Base-by-base conservation (phyloP, 306 rosid species). In the Nissolia schottii region DNA sequence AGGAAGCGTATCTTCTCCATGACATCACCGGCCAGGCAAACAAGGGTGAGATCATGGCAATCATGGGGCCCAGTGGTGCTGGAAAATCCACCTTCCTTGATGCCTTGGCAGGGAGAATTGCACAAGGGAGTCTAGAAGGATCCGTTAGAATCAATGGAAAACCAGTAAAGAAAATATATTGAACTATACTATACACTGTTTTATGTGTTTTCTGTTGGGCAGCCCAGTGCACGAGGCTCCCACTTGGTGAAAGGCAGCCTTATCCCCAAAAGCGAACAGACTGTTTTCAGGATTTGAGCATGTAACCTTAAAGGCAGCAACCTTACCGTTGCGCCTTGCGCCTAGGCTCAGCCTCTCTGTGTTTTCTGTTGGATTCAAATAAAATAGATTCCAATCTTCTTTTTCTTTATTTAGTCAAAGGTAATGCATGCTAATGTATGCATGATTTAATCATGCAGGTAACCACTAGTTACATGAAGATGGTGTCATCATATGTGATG, bases 21-120 rank as follows among this genome's bases (percentile, higher is more conserved):
- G 89, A 88, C 78, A 88, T 93, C 73, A 79, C 96, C 18, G 97
- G 98, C 46, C 96, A 90, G 59, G 97, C 96, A 5, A 25, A 79
- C 8, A 67, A 82, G 66, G 90, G 97, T 45, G 90, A 93, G 77
- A 51, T 93, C 40, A 84, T 88, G 96, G 98, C 98, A 16, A 88
- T 93, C 82, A 77, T 93, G 72, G 98, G 96, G 40, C 98, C 97
- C 3, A 93, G 98, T 83, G 98, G 98, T 67, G 98, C 98, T 11
- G 98, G 98, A 2, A 93, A 93, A 83, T 90, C 98, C n/a, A 93
- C 98, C 1, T 88, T 90, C 77, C 98, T 90, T 1, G 98, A 90
- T 75, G 96, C 96, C 63, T 81, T 93, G 87, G 96, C 97, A 0
- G 93, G 93, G 0, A 78, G 93, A 25, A 93, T 93, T 73, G 93